A percentile compares a stretch with the other conserved stretches of the same genome.
Conservation (phyloP, 2,329 filamentous ascomycete genomes). For the Pseudogymnoascus sp. region DNA sequence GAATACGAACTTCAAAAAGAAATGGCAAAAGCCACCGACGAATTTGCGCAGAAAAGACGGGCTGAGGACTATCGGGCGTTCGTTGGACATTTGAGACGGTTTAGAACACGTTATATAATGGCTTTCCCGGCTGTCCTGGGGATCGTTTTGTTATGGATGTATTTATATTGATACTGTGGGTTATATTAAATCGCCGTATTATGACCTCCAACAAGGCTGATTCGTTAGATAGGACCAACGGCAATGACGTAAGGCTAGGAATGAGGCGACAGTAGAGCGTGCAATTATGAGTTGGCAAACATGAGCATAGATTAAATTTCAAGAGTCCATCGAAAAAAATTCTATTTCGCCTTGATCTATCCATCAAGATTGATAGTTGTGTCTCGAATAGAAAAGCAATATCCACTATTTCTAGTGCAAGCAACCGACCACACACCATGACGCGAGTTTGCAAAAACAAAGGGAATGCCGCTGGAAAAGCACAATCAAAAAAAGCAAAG, state of each 20-base stretch:
- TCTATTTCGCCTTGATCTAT: neutral
- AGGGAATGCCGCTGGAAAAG: neutral
- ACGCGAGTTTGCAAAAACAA: neutral
- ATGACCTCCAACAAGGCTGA: neutral
- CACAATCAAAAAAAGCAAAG: neutral
- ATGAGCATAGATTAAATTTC: neutral
- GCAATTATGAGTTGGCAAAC: neutral
- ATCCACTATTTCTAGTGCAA: neutral
- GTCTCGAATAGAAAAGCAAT: neutral
- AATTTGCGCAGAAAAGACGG: too few relatives aligned
- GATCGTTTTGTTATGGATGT: too few relatives aligned
- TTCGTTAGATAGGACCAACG: neutral
- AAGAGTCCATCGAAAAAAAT: neutral
- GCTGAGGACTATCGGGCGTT: too few relatives aligned
- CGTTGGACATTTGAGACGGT: too few relatives aligned
- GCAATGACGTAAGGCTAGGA: neutral
- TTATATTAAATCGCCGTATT: neutral
- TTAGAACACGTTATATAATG: too few relatives aligned
- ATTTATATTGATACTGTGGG: neutral
- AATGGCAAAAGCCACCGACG: too few relatives aligned
- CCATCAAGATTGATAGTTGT: neutral
- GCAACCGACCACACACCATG: neutral
- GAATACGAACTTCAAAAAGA: too few relatives aligned
- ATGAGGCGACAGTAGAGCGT: neutral
- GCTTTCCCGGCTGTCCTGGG: too few relatives aligned